Base-by-base conservation (phyloP, 345 rosid genomes). In the Linum lewisii region DNA sequence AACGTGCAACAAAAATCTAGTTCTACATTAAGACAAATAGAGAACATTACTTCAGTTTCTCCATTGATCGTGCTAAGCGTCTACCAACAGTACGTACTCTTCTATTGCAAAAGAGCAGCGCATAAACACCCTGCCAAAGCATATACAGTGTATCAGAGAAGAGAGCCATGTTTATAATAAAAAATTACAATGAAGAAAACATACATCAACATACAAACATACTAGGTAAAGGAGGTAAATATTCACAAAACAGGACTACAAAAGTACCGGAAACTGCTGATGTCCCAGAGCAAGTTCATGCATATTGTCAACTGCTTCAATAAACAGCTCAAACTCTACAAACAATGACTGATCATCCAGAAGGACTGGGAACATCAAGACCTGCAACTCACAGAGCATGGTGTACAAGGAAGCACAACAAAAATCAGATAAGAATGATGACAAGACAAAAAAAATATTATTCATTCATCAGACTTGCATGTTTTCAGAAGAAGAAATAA, bases 251-350 rank as follows among this genome's bases (percentile, higher is more conserved):
- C 60, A 49, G 22, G 25, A 25, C 8, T 26, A 56, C 63, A 22
- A 42, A 67, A 45, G 65, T 89, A 93, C 99, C 84, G 94, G 95
- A 75, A 93, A 85, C 63, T 83, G 89, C 72, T 93, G 95, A 67
- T 85, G 70, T 60, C 84, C 95, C 82, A 93, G 78, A 38, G 99
- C 84, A 72, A 93, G 74, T 76, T 93, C 99, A 66, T 93, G 99
- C 72, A 88, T 73, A 59, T 78, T 79, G 78, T 89, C 99, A 32
- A 93, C 83, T 58, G 91, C 83, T 81, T 86, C 95, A 68, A 92
- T 81, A 59, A 89, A 92, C 42, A 72, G 75, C 68, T 89, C 97
- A 71, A 92, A 89, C 77, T 89, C 99, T 66, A 69, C 34, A 65
- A 79, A 79, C 56, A 93, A 77, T 22, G 84, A 81, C 71, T 75